Percentiles rank a stretch among this genome's conserved stretches.
Conservation (phyloP, 345 rosid genomes). For the Salix purpurea region DNA sequence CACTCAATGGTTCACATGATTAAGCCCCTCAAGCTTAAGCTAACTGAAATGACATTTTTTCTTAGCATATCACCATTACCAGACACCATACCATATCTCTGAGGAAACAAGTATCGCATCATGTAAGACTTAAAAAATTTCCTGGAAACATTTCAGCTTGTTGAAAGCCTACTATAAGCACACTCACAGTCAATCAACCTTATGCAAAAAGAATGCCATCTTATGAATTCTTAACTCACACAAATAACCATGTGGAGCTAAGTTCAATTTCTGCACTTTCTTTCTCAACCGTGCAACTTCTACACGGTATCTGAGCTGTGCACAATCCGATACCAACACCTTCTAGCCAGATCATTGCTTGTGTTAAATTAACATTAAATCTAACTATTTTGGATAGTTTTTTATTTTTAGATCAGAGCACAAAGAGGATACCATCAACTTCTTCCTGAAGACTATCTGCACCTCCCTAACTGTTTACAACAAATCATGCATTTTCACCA, state of each 20-base stretch:
- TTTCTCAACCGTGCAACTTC: neutral
- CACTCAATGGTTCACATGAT: neutral
- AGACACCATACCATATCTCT: neutral
- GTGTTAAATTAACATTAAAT: neutral
- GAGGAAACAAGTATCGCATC: neutral
- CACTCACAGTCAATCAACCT: neutral
- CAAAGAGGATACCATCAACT: neutral
- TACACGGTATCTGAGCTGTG: neutral
- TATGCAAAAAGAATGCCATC: neutral
- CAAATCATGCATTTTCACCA: neutral
- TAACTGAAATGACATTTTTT: neutral
- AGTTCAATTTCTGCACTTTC: neutral
- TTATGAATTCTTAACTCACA: neutral
- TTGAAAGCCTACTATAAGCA: neutral
- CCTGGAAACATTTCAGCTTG: neutral
- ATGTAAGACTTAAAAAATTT: neutral
- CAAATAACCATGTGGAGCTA: neutral
- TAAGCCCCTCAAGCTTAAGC: neutral
- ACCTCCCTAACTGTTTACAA: neutral
- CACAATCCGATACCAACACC: neutral
- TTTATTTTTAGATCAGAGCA: neutral
- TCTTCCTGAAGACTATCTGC: neutral
- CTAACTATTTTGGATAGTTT: neutral
- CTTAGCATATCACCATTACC: neutral
- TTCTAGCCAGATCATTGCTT: neutral